phyloP scores from a whole-genome alignment of 345 rosid genomes.

The Chamaenerion angustifolium region DNA sequence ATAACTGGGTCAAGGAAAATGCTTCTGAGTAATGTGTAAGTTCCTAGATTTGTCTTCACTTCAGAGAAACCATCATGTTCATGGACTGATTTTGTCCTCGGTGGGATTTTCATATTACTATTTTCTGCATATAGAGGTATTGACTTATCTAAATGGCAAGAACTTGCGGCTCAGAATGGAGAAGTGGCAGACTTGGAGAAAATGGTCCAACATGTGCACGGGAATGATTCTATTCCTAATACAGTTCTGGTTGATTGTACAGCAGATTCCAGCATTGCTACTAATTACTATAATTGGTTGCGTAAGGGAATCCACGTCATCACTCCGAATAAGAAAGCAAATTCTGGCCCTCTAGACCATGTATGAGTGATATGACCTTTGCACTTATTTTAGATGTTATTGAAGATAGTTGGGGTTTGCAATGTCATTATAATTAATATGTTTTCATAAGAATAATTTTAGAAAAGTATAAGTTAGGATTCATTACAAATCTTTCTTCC shows the following conservation, averaged over 20 bases:
- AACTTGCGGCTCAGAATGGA: slow-evolving; percentile 48
- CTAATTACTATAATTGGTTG: slow-evolving; percentile 76
- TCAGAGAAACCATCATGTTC: neutral
- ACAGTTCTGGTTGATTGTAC: slow-evolving; percentile 96
- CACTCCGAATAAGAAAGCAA: slow-evolving; percentile 94
- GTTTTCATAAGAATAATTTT: no score
- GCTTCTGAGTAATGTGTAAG: slow-evolving; percentile 89
- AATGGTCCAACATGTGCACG: slow-evolving; percentile 68
- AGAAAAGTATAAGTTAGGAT: no score
- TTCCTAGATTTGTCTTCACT: neutral
- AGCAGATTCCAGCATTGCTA: slow-evolving; percentile 72
- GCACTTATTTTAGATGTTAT: no score
- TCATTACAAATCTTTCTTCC: slow-evolving; percentile 4
- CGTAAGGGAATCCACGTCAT: slow-evolving; percentile 83
- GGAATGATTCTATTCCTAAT: slow-evolving; percentile 88
- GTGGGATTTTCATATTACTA: neutral
- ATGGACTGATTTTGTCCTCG: no score
- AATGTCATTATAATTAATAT: no score
- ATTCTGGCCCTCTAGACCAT: slow-evolving; percentile 98
- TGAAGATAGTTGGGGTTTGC: neutral
- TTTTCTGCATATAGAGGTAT: slow-evolving; percentile 46
- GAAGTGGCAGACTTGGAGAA: slow-evolving; percentile 65
- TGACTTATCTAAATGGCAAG: slow-evolving; percentile 79
- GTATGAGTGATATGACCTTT: slow-evolving; percentile 27
- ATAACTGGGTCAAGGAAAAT: slow-evolving; percentile 65